Evolutionary conservation across 306 rosid genomes (phyloP), one percentile per base, ranked within the genome.

Genomic region (Cercis canadensis): DNA sequence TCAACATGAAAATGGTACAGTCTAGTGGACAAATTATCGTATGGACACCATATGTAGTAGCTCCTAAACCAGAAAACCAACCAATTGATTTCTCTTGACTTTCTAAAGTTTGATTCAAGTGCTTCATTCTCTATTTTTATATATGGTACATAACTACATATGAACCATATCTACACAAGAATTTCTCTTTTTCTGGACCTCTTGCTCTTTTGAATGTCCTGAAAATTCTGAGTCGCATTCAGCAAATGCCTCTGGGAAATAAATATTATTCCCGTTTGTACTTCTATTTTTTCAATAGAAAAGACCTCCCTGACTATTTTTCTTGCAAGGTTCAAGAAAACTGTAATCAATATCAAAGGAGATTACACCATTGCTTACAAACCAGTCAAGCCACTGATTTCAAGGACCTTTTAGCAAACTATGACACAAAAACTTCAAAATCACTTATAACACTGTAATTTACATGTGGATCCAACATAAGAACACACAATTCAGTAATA

Each of bases 391-490:
- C 60, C 63, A 24, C 29, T 24, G 29, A 24, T 43, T 4, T 11
- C 62, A 52, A 39, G 61, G 12, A 13, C 47, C 16, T 39, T n/a
- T 18, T 11, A 29, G 11, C 7, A 65, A 77, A 62, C 36, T 34
- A 2, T 37, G 49, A 37, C 31, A 49, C 51, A 21, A 36, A 9
- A 40, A 63, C 39, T 8, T 16, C 60, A 34, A 4, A 33, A 40
- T 39, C 17, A 32, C 32, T 33, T 49, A 65, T 36, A 49, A 55
- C 2, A 69, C 21, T 17, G 6, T 14, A 11, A 4, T 62, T 72
- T 41, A 21, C 17, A 13, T 24, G 57, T 0, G 61, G 47, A 51
- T 62, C 55, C 69, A 67, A 17, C n/a, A 58, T 68, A 37, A 37
- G 43, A 37, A 5, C 43, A 37, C 43, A 37, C 43, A 5, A 24